Base-by-base conservation (phyloP, 495 filamentous ascomycete genomes). In the Hypoxylon fragiforme region DNA sequence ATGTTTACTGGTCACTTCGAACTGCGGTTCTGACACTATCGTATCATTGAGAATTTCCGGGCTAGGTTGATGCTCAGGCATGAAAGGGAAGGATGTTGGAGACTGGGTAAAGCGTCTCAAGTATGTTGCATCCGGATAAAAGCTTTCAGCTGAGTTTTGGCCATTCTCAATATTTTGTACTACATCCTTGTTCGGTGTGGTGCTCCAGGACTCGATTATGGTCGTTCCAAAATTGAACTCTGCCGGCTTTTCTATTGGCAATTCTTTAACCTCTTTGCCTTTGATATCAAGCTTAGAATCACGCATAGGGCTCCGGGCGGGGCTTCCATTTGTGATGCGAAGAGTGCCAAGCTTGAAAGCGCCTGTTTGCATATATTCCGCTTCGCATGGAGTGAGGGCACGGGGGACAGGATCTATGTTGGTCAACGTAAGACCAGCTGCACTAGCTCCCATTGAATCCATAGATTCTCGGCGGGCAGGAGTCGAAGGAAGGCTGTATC, bases 311-410 rank as follows among this genome's bases (percentile, higher is more conserved):
- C 59, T 64, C 42, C 63, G 66, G 30, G 70, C 72, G 7, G 75
- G 71, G 21, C 73, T 77, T 14, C 81, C 81, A 61, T 85, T 85
- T 19, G 74, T 78, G 45, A 85, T 83, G 41, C 79, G 74, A 48
- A 85, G 62, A 3, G 79, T 79, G 2, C 81, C 81, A 15, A 79
- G 72, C 57, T 83, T 84, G 59, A 82, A 84, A 16, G 73, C 81
- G 16, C 81, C 81, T 47, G 80, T 77, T 16, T 79, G 77, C 58
- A 72, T 70, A 46, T 81, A 81, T n/a, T 77, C 67, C 12, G 70
- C 63, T 38, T 77, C 75, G 19, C 67, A 72, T 2, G 76, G 76
- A 5, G 76, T 79, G 22, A 71, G 56, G 18, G 65, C 74, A 22
- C 76, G 72, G 18, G 66, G 68, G 16, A 64, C 40, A 5, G 62